Base-by-base conservation (phyloP, 805 yeast genomes). In the Wickerhamomyces bovis region DNA sequence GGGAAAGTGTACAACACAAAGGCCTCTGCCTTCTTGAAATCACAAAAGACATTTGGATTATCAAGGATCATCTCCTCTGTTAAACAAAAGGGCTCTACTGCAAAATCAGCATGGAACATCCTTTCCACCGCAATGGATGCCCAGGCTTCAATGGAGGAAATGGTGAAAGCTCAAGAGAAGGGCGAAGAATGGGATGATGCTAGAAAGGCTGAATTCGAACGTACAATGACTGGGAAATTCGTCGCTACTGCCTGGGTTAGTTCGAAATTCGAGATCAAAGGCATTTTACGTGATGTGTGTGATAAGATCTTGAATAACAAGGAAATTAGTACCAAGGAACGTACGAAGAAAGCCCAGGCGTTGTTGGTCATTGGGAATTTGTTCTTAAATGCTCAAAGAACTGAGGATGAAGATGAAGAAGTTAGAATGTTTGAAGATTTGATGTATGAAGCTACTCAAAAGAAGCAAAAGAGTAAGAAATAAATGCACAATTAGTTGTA, bases 171-270 rank as follows among this genome's bases (percentile, higher is more conserved):
- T 53, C 89, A 86, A 60, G 76, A 73, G 25, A 79, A 71, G 1
- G 78, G 76, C 21, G 74, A 70, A 45, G 69, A 69, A 39, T 64
- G 73, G 68, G 78, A 72, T 39, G 78, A 80, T 7, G 84, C 77
- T 45, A 76, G 78, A 56, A 77, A 79, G 51, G 89, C 82, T 1
- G 94, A 89, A 61, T 78, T 85, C 68, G 97, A 92, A 60, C 77
- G 89, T 43, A 69, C 78, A 47, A 76, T 92, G 52, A 81, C 89
- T 45, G 98, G 99, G 21, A 94, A 92, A 64, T 78, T 94, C 20
- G 73, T 94, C 43, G 92, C 94, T 8, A 89, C 96, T 1, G 95
- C 96, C 18, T 94, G 99, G 99, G 86, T 87, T 20, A 87, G 95
- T 36, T 88, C 96, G 19, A 82, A 85, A 55, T 83, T 81, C 66